Conservation (phyloP, 805 yeast species). For the Blastobotrys chiropterorum region DNA sequence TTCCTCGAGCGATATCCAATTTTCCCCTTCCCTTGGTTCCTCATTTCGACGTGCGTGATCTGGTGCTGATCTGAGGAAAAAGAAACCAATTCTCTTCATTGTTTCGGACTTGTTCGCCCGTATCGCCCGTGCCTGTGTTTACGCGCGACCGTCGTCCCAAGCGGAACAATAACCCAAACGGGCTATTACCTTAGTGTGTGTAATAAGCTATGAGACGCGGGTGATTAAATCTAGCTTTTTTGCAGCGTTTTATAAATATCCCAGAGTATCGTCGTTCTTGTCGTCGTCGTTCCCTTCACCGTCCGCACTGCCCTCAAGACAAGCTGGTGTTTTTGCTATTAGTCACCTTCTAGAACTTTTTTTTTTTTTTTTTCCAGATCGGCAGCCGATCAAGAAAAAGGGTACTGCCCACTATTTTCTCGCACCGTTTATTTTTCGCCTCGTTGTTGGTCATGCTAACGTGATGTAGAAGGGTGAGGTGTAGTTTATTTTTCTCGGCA, state of each 20-base stretch:
- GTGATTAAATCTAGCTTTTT: background rate
- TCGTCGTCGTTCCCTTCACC: too few species aligned
- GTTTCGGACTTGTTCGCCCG: background rate
- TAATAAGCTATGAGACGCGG: background rate
- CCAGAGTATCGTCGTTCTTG: too few species aligned
- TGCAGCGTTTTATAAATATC: background rate
- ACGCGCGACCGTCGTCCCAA: too few species aligned
- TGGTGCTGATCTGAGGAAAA: background rate
- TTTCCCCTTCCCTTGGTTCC: too few species aligned
- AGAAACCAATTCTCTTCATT: background rate
- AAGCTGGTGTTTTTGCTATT: too few species aligned
- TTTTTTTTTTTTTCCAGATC: background rate
- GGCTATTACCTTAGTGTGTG: background rate
- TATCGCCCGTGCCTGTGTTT: background rate
- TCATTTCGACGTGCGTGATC: background rate
- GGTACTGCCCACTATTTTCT: background rate
- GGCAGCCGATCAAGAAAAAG: background rate
- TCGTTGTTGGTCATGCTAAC: too few species aligned
- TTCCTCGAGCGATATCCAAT: too few species aligned
- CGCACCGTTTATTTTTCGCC: background rate
- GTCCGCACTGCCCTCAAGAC: too few species aligned
- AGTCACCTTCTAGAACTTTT: background rate
- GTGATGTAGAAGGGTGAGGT: background rate
- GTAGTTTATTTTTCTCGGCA: background rate
- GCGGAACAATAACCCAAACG: background rate